Conservation (phyloP, 2,329 filamentous ascomycete species). For the Fusarium sp. region DNA sequence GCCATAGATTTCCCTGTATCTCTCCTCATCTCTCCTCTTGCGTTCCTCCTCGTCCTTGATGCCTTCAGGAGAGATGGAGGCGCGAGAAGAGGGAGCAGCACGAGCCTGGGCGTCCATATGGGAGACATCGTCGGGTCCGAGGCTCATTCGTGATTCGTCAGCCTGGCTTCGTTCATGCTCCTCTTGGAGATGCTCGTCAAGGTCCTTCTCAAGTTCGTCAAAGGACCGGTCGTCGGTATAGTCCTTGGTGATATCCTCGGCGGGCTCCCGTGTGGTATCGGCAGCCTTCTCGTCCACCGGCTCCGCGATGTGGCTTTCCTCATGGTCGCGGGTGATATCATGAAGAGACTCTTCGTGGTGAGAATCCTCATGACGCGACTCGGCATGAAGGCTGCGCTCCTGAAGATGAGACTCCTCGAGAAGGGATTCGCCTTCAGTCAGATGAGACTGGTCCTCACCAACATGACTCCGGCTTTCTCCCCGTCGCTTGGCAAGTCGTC, state of each 20-base stretch:
- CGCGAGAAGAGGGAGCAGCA: constrained; percentile 19
- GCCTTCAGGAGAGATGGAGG: constrained; percentile 21
- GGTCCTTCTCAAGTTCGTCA: constrained; percentile 36
- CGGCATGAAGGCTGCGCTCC: not conserved
- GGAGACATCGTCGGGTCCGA: constrained; percentile 31
- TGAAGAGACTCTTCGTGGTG: constrained; percentile 17
- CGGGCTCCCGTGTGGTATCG: constrained; percentile 11
- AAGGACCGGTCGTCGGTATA: constrained; percentile 22
- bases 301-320: constrained; percentile 9
- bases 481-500: constrained; percentile 23
- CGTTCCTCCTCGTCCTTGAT: constrained; percentile 45
- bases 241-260: not conserved
- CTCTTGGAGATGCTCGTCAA: constrained; percentile 35
- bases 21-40: constrained; percentile 60
- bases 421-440: not conserved
- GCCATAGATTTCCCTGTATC: constrained; percentile 65
- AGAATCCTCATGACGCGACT: constrained; percentile 16
- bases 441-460: constrained; percentile 10
- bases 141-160: constrained; percentile 16
- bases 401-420: not conserved
- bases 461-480: constrained; percentile 21
- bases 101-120: constrained; percentile 21
- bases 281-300: constrained; percentile 10
- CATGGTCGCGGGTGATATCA: not conserved
- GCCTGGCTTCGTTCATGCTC: constrained; percentile 34